Evolutionary conservation across 1,284 basidiomycete species (phyloP).

Genomic region (Melampsora abietis-canadensis): DNA sequence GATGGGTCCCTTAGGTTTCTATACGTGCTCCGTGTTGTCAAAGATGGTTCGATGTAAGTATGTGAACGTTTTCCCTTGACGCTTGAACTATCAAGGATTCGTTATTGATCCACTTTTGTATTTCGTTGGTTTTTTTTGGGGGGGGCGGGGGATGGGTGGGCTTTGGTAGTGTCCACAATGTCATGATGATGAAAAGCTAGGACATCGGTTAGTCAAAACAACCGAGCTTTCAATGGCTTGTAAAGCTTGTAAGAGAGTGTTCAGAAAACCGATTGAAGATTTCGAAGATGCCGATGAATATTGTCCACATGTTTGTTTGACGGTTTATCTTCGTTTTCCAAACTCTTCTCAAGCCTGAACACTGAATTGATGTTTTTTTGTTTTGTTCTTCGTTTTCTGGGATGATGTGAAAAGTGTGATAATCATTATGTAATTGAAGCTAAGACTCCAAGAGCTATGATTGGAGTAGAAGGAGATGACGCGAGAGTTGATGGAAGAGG

Average conservation of each 20-base stretch:
- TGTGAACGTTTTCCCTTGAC: not conserved
- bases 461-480: slow-evolving; percentile 41
- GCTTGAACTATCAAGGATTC: too few relatives aligned
- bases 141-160: slow-evolving; percentile 8
- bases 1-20: slow-evolving; percentile 58
- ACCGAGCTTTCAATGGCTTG: slow-evolving; percentile 90
- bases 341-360: not conserved
- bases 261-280: slow-evolving; percentile 82
- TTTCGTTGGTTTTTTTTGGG: slow-evolving; percentile 4
- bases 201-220: slow-evolving; percentile 72
- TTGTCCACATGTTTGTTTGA: slow-evolving; percentile 68
- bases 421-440: slow-evolving; percentile 41
- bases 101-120: too few relatives aligned
- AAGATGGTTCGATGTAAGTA: slow-evolving; percentile 76
- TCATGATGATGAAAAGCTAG: slow-evolving; percentile 69
- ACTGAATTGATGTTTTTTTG: too few relatives aligned
- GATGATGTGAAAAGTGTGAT: slow-evolving; percentile 21
- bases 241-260: slow-evolving; percentile 97
- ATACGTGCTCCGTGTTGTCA: slow-evolving; percentile 92
- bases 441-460: slow-evolving; percentile 34
- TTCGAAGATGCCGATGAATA: slow-evolving; percentile 97
- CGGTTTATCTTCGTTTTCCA: not conserved
- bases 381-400: not conserved
- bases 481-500: slow-evolving; percentile 23
- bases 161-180: slow-evolving; percentile 80